Base-by-base conservation (phyloP, 208 protist genomes). In the Crithidia acanthocephali region DNA sequence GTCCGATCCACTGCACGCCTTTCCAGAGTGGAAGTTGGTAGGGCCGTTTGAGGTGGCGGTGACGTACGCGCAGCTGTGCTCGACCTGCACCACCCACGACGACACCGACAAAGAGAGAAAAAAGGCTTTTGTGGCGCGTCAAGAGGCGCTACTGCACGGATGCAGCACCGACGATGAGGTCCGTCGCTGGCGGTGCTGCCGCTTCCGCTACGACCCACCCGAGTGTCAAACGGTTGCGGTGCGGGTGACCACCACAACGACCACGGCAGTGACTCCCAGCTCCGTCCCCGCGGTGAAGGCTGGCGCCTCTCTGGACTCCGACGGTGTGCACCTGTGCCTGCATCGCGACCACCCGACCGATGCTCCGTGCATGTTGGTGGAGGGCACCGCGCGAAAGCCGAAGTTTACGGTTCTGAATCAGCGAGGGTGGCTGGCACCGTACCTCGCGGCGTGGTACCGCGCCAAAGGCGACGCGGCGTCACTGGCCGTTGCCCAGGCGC, bases 121-220 rank as follows among this genome's bases (percentile, higher is more conserved):
- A 2, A n/a, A 2, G 3, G 32, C 20, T 6, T n/a, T 11, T 7
- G 35, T 44, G 28, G 1, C 0, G 45, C 44, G 27, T 23, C 16
- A 9, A 30, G 20, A n/a, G 30, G n/a, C 0, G 10, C 30, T 70
- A 1, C 18, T 72, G 8, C n/a, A 48, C 22, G 32, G 44, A 11
- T 13, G 44, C 42, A 22, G 11, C 25, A 40, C 53, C 28, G 33
- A 60, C 22, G 50, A 53, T 20, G 75, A 76, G 52, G 55, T 20
- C 6, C 55, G 65, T 4, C 55, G 64, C n/a, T 86, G 81, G 81
- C 55, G 66, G 2, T 74, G 66, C 27, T 67, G 58, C 15, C 72
- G 80, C 6, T 88, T 76, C 55, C 64, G 72, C 23, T 67, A 80
- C 56, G 80, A 86, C 72, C 80, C 84, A 20, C 76, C 80, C 4